phyloP scores from a whole-genome alignment of 169 alveolate species.

The Hammondia hammondi region DNA sequence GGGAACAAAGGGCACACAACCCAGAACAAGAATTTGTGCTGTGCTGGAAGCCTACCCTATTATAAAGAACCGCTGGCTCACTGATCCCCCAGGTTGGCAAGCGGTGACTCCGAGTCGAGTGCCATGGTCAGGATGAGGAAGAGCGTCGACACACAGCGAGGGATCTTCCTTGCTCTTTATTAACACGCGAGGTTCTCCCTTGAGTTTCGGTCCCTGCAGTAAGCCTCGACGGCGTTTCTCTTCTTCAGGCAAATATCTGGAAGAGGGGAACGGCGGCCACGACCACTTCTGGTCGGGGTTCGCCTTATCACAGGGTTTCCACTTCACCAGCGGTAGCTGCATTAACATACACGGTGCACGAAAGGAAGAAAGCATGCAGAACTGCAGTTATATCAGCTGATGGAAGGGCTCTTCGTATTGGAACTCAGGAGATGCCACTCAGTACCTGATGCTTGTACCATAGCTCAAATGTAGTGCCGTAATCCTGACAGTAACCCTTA shows the following conservation, averaged over 20 bases:
- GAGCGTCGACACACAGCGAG: background rate
- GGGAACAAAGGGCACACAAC: too few relatives aligned
- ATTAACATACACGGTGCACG: background rate
- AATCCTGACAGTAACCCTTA: too few relatives aligned
- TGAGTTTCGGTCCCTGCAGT: background rate
- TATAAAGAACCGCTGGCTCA: too few relatives aligned
- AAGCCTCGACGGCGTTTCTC: background rate
- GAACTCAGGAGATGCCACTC: too few relatives aligned
- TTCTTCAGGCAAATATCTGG: background rate
- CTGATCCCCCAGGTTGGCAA: conserved; percentile 1
- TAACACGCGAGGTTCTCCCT: background rate
- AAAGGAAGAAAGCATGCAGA: background rate
- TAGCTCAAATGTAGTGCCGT: too few relatives aligned
- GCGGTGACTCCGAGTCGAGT: conserved; percentile 6
- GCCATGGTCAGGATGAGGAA: background rate
- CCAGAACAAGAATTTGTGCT: too few relatives aligned
- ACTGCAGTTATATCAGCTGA: too few relatives aligned
- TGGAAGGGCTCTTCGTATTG: too few relatives aligned
- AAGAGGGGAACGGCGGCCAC: conserved; percentile 18
- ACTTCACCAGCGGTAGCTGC: background rate
- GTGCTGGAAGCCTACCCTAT: too few relatives aligned
- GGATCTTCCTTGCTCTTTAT: background rate
- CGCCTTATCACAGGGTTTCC: conserved; percentile 26
- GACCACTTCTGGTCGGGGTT: conserved; percentile 23
- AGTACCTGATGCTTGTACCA: too few relatives aligned